Conservation (phyloP, 2,329 filamentous ascomycete species). For the Beauveria sp. region DNA sequence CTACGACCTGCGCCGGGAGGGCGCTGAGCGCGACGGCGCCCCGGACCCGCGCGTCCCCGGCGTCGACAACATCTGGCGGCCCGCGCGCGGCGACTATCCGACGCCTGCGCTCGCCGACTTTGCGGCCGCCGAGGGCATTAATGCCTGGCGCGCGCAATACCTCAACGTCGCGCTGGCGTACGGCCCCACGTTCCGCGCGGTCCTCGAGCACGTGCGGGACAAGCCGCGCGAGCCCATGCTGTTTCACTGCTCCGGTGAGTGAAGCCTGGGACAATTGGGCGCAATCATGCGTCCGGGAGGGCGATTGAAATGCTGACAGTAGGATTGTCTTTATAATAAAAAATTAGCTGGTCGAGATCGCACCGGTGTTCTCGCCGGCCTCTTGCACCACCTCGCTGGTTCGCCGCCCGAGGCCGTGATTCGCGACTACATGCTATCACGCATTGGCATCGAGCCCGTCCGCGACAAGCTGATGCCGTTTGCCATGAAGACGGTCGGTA, state of each 20-base stretch:
- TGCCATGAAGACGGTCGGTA: conserved; percentile 30
- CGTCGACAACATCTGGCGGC: conserved; percentile 39
- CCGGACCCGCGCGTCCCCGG: conserved; percentile 38
- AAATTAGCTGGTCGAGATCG: conserved; percentile 44
- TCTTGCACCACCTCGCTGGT: conserved; percentile 45
- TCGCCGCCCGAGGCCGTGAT: conserved; percentile 33
- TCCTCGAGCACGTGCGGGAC: conserved; percentile 43
- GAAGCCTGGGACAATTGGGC: not conserved
- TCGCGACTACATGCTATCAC: conserved; percentile 47
- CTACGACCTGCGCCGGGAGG: conserved; percentile 43
- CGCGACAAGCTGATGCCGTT: conserved; percentile 39
- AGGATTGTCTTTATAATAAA: not conserved
- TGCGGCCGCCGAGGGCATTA: conserved; percentile 35
- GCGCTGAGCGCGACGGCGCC: conserved; percentile 31
- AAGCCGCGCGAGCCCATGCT: conserved; percentile 36
- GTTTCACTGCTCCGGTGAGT: conserved; percentile 48
- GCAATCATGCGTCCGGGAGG: not conserved
- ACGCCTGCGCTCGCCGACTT: conserved; percentile 33
- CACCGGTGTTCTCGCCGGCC: conserved; percentile 42
- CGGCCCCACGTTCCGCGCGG: conserved; percentile 30
- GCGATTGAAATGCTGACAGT: not conserved
- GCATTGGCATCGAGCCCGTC: conserved; percentile 44
- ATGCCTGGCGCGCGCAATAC: conserved; percentile 40
- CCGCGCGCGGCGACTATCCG: conserved; percentile 27
- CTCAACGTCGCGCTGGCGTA: conserved; percentile 38